A percentile compares a stretch with the other conserved stretches of the same genome.
Evolutionary conservation across 257 asterid species (phyloP).

Genomic region (Forsythia suspensa): DNA sequence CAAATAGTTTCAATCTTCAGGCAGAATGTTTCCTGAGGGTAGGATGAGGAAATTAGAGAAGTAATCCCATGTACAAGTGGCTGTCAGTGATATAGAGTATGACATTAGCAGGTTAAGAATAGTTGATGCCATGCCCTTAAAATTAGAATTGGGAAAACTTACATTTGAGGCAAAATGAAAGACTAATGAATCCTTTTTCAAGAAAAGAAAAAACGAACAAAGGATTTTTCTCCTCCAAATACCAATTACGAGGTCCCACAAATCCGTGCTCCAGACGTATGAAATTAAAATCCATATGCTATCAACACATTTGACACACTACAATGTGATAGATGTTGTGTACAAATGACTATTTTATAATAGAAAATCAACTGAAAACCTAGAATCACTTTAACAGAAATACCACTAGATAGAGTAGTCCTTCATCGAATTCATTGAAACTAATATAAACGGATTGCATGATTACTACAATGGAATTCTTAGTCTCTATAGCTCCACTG

Average conservation of each 20-base stretch:
- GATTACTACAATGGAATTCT: not conserved
- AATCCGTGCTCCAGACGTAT: not conserved
- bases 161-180: too few species aligned
- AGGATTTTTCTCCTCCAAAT: too few species aligned
- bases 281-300: not conserved
- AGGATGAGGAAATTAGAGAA: not conserved
- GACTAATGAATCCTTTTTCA: too few species aligned
- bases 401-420: not conserved
- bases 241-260: not conserved
- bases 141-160: not conserved
- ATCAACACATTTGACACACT: not conserved
- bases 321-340: too few species aligned
- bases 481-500: not conserved
- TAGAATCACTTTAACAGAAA: not conserved
- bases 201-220: too few species aligned
- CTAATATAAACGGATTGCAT: not conserved
- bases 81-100: not conserved
- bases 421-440: not conserved
- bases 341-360: too few species aligned
- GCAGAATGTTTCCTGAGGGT: not conserved
- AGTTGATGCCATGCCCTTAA: not conserved
- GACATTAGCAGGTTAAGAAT: not conserved
- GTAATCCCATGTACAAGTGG: conserved; percentile 1
- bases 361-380: not conserved
- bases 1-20: conserved; percentile 5